Evolutionary conservation across 495 filamentous ascomycete species (phyloP).

Genomic region (Hypoxylon fragiforme): DNA sequence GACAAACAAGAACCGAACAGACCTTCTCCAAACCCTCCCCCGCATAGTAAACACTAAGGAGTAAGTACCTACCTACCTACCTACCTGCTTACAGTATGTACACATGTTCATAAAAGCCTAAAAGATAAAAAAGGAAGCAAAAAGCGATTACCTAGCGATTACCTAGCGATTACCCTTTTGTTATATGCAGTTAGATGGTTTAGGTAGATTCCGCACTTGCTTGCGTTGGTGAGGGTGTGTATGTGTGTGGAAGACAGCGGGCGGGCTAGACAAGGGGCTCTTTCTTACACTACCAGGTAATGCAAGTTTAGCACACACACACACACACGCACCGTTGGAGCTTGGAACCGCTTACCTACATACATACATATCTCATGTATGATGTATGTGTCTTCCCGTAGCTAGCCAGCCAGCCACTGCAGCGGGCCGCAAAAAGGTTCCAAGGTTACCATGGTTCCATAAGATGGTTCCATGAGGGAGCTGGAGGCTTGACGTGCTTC

Average conservation of each 20-base stretch:
- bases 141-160: no score
- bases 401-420: no score
- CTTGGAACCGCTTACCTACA: neutral
- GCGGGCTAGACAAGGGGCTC: constrained; percentile 41
- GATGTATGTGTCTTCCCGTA: neutral
- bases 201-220: constrained; percentile 17
- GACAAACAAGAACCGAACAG: no score
- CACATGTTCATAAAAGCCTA: no score
- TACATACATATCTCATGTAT: neutral
- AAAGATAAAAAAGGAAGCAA: no score
- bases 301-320: no score
- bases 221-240: constrained; percentile 6
- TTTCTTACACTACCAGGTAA: no score
- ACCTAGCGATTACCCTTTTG: no score
- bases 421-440: no score
- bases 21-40: neutral
- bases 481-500: no score
- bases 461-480: no score
- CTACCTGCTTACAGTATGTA: neutral
- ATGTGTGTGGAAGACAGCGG: constrained; percentile 39
- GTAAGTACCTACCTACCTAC: neutral
- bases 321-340: constrained; percentile 16
- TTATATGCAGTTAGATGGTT: neutral
- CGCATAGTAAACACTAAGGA: neutral
- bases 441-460: no score